Base-by-base conservation (phyloP, 2,329 filamentous ascomycete genomes). In the Cercospora citrullina region DNA sequence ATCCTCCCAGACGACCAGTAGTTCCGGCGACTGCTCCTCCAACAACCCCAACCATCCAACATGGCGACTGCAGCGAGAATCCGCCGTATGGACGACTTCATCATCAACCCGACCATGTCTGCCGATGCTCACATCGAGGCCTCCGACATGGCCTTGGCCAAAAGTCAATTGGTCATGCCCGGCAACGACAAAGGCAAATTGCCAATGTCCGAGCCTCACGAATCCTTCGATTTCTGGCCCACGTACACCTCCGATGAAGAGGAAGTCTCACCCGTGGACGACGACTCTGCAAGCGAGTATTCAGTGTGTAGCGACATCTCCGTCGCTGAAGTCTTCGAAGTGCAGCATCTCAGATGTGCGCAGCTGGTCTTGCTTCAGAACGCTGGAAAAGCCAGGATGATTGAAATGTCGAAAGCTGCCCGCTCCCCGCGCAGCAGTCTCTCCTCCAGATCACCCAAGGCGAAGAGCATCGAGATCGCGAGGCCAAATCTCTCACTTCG, bases 221-320 rank as follows among this genome's bases (percentile, higher is more conserved):
- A 64, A 30, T 57, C 53, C 67, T 26, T 45, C 30, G 48, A 58
- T 21, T 68, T 65, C 64, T 72, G 63, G 67, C 68, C 68, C 39
- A 69, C 69, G 39, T 78, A 75, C 61, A 69, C 70, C 14, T 77
- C 75, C 6, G 76, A 77, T 16, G 76, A 78, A 69, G 76, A 78
- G 67, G 67, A 66, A 36, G 71, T 71, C n/a, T 77, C 75, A 5
- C 74, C 75, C 0, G 58, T 73, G 39, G 72, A 72, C 31, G 63
- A 66, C 31, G 69, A 72, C 42, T 72, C 74, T 26, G 67, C 69
- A 61, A 75, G 71, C 59, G 64, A 72, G 5, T 66, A 65, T 18
- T 76, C 74, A 16, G 63, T 67, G 3, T 51, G 65, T 53, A 68
- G 68, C 36, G 59, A 68, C 10, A 66, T 65, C 53, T 71, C 73